phyloP scores from a whole-genome alignment of 1,139 yeast genomes.

The Zhuliangozyma parablackwelliae region DNA sequence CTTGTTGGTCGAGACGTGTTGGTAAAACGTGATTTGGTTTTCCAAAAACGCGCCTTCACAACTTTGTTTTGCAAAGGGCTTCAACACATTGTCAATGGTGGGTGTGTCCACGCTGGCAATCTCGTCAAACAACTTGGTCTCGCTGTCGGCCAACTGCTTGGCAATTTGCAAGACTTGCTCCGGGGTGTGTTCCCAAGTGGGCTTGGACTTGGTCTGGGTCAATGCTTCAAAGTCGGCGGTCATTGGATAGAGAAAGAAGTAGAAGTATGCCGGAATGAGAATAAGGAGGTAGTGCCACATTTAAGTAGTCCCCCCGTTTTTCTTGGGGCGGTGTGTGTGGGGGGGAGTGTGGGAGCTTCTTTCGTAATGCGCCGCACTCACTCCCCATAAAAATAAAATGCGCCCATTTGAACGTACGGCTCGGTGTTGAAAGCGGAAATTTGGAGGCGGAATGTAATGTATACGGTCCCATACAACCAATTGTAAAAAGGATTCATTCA shows the following conservation, averaged over 20 bases:
- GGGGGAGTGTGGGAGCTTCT: too few relatives aligned
- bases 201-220: constrained; percentile 18
- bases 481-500: too few relatives aligned
- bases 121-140: constrained; percentile 46
- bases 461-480: too few relatives aligned
- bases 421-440: too few relatives aligned
- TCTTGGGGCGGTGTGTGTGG: too few relatives aligned
- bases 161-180: constrained; percentile 43
- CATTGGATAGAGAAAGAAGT: constrained; percentile 5
- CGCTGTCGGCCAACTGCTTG: constrained; percentile 39
- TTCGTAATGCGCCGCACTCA: too few relatives aligned
- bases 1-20: constrained; percentile 61
- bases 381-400: too few relatives aligned
- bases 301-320: too few relatives aligned
- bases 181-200: constrained; percentile 60
- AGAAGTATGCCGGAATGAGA: too few relatives aligned
- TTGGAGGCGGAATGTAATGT: too few relatives aligned
- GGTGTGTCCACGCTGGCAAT: constrained; percentile 48
- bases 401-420: too few relatives aligned
- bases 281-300: too few relatives aligned
- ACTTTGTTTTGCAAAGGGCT: constrained; percentile 47
- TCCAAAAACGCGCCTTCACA: constrained; percentile 41
- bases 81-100: constrained; percentile 51
- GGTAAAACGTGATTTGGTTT: constrained; percentile 58
- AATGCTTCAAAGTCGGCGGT: constrained; percentile 15